Evolutionary conservation across 164 flowering plant species (phyloP), one percentile per base, ranked within the genome.

Genomic region (Aristolochia fimbriata): DNA sequence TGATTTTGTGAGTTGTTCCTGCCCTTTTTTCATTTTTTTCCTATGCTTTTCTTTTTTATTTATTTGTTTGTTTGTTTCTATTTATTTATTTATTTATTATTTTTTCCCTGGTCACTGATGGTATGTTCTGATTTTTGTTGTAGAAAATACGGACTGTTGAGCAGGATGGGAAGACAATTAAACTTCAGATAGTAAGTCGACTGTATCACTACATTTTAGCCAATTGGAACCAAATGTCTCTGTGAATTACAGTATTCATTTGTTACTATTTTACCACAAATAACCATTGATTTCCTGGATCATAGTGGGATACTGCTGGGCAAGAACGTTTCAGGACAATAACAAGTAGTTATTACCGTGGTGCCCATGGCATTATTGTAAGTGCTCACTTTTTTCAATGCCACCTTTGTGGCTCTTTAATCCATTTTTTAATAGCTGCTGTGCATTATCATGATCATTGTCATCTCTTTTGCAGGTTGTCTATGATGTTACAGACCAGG

Each of bases 91-190:
- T n/a, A n/a, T n/a, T n/a, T n/a, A n/a, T n/a, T n/a, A n/a, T n/a
- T 48, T 15, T 12, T 48, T 48, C 17, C 0, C 17, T 12, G 51
- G 51, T 47, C 47, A 48, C 49, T 60, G 55, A 55, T 55, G 22
- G n/a, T 57, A 52, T 61, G 47, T 2, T 37, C 49, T 1, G 47
- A 2, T 53, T 74, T 19, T 64, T 55, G 15, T 37, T 81, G 49
- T 66, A 91, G 96, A 91, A 91, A 88, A 91, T 88, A 61, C 91
- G 96, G 56, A 91, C 97, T 5, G 96, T 91, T 65, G 97, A 91
- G 67, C 97, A 86, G 75, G 97, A 91, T 76, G 96, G 91, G 12
- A 91, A 91, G 70, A 88, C 94, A 48, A 86, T 91, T 60, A 91
- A 91, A 70, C 91, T 88, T 58, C 97, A 91, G 66, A 91, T 91